Percentiles rank a stretch among this genome's conserved stretches.
These are phyloP conservation scores for Alternaria triticina DNA, from an alignment of 2,329 filamentous ascomycete genomes.

Conservation along the genomic window DNA sequence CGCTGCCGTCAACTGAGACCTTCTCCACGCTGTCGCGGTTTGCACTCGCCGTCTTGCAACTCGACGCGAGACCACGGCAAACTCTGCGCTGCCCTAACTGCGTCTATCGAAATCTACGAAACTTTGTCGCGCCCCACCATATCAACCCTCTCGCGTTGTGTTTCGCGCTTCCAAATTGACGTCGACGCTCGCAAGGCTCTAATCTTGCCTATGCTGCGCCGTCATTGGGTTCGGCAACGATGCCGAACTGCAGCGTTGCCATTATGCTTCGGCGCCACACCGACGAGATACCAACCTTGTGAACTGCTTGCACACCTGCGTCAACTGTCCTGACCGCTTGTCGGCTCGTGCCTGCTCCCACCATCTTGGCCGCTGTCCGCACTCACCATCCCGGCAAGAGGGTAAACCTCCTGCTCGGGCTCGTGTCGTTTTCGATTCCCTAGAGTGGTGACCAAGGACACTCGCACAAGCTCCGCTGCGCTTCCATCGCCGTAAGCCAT, in stretches of 20 bases:
- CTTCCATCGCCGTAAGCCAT: conserved; percentile 22
- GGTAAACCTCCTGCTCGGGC: conserved; percentile 33
- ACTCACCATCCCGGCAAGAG: conserved; percentile 29
- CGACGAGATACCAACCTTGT: conserved; percentile 5
- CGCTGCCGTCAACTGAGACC: conserved; percentile 1
- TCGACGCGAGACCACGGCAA: neutral
- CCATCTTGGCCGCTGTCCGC: conserved; percentile 28
- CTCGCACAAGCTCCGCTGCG: conserved; percentile 33
- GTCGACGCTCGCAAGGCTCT: conserved; percentile 1
- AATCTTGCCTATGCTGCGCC: neutral
- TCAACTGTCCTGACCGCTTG: conserved; percentile 20
- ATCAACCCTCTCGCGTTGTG: neutral
- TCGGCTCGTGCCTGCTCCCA: conserved; percentile 21
- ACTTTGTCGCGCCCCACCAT: neutral
- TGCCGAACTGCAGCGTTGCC: conserved; percentile 17
- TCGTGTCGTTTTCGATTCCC: conserved; percentile 21
- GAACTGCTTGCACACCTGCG: conserved; percentile 2
- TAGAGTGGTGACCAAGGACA: conserved; percentile 11
- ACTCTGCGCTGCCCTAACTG: conserved; percentile 3
- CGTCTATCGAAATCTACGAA: neutral
- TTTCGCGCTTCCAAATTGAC: neutral
- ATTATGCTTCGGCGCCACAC: conserved; percentile 2
- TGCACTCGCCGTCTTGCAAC: neutral
- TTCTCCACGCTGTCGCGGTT: neutral
- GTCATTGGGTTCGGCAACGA: conserved; percentile 22